Percentiles rank a stretch among this genome's conserved stretches.
Conservation (phyloP, 2,329 filamentous ascomycete species). For the Fusarium aywerte region DNA sequence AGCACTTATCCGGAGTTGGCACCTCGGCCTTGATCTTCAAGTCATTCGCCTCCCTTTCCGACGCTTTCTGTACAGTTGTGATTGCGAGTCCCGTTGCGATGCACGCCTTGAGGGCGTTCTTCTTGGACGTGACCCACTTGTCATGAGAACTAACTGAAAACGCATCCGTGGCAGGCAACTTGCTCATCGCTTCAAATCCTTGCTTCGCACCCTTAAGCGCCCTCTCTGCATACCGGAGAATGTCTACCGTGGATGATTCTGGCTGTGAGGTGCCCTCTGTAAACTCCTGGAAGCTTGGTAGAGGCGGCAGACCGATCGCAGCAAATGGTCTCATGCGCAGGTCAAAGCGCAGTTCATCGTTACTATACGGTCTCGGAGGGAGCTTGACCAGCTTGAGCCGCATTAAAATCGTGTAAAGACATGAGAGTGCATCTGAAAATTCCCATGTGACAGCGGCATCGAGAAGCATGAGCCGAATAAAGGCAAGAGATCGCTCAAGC, state of each 20-base stretch:
- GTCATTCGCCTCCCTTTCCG: conserved; percentile 52
- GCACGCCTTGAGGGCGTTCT: conserved; percentile 73
- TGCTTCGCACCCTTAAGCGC: conserved; percentile 62
- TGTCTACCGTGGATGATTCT: conserved; percentile 51
- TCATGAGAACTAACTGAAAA: conserved; percentile 68
- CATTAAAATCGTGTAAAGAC: conserved; percentile 73
- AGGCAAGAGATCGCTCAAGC: conserved; percentile 62
- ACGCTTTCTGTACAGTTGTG: conserved; percentile 66
- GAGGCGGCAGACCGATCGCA: conserved; percentile 71
- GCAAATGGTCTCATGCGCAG: conserved; percentile 88
- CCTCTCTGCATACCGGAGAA: conserved; percentile 60
- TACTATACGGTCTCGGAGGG: conserved; percentile 71
- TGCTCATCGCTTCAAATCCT: conserved; percentile 67
- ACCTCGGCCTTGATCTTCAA: conserved; percentile 62
- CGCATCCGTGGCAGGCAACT: conserved; percentile 61
- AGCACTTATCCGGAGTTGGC: conserved; percentile 63
- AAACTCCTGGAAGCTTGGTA: conserved; percentile 74
- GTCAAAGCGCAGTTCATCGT: conserved; percentile 77
- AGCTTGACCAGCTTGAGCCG: conserved; percentile 66
- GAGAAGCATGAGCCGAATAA: conserved; percentile 69
- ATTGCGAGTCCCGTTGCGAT: conserved; percentile 76
- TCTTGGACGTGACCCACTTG: conserved; percentile 69
- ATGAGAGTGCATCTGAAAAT: conserved; percentile 64
- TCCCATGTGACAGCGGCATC: conserved; percentile 72
- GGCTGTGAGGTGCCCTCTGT: conserved; percentile 54